phyloP scores from a whole-genome alignment of 2,329 filamentous ascomycete species.

The Bipolaris zeicola region DNA sequence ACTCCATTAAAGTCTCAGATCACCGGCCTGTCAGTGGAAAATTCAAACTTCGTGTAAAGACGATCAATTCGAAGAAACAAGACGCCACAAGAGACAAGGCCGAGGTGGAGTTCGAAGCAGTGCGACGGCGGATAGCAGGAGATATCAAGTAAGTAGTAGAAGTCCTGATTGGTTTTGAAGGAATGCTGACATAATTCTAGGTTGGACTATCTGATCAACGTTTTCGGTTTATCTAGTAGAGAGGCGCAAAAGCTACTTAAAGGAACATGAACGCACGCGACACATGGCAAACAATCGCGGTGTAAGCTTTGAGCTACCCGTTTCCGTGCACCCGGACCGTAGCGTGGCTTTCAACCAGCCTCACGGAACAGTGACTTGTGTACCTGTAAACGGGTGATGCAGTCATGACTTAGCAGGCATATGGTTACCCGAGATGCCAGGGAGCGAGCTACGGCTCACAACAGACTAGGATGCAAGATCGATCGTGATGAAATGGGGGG shows the following conservation, averaged over 20 bases:
- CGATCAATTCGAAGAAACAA: constrained; percentile 70
- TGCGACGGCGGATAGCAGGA: constrained; percentile 69
- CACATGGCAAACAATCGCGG: background rate
- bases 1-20: constrained; percentile 81
- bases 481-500: constrained; percentile 15
- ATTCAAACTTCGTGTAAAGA: constrained; percentile 86
- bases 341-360: background rate
- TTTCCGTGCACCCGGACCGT: background rate
- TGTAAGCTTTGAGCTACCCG: background rate
- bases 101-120: constrained; percentile 73
- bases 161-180: background rate
- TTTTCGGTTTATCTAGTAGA: constrained; percentile 62
- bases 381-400: constrained; percentile 3
- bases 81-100: constrained; percentile 72
- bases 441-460: constrained; percentile 9
- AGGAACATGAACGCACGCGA: constrained; percentile 16
- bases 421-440: constrained; percentile 3
- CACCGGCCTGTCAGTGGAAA: constrained; percentile 88
- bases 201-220: constrained; percentile 67
- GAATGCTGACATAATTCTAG: constrained; percentile 46
- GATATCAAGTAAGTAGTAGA: constrained; percentile 74
- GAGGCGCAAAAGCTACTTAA: constrained; percentile 57
- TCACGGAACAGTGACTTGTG: background rate
- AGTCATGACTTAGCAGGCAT: constrained; percentile 3
- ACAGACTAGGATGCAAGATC: constrained; percentile 6